Evolutionary conservation across 805 yeast genomes (phyloP).

Genomic region (Yamadazyma paraphyllophila): DNA sequence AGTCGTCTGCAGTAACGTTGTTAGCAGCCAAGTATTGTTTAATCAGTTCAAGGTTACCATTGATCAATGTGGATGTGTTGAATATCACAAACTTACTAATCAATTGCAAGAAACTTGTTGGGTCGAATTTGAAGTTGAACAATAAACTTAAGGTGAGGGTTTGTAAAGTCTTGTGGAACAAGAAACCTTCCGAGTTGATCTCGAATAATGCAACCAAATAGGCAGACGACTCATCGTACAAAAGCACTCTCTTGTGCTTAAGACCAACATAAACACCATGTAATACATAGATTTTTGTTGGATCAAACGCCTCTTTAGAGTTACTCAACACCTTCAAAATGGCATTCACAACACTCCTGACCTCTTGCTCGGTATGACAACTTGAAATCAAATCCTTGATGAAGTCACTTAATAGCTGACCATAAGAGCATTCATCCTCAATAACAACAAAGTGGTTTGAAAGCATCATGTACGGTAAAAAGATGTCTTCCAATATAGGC

Average conservation of each 20-base stretch:
- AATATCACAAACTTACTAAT: slow-evolving; percentile 40
- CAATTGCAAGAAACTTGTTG: slow-evolving; percentile 22
- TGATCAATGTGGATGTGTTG: slow-evolving; percentile 29
- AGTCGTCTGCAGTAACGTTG: background rate
- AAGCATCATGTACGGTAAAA: slow-evolving; percentile 59
- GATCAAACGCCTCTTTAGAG: slow-evolving; percentile 58
- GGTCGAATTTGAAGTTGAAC: slow-evolving; percentile 31
- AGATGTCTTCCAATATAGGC: slow-evolving; percentile 45
- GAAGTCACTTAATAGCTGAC: slow-evolving; percentile 48
- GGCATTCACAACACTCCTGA: slow-evolving; percentile 22
- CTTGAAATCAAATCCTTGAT: slow-evolving; percentile 36
- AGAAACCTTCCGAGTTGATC: slow-evolving; percentile 46
- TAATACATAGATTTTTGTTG: slow-evolving; percentile 61
- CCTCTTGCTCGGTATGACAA: slow-evolving; percentile 24
- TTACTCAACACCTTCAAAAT: slow-evolving; percentile 46
- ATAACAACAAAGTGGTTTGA: slow-evolving; percentile 59
- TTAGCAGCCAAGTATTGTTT: slow-evolving; percentile 16
- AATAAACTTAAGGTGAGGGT: slow-evolving; percentile 49
- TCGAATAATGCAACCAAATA: slow-evolving; percentile 31
- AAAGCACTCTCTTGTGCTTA: slow-evolving; percentile 21
- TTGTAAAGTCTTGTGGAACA: slow-evolving; percentile 52
- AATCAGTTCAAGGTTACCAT: slow-evolving; percentile 15
- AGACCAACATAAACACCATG: slow-evolving; percentile 60
- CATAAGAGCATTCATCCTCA: slow-evolving; percentile 53
- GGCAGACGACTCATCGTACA: slow-evolving; percentile 22